Percentiles rank a stretch among this genome's conserved stretches.
Evolutionary conservation across 1,139 yeast genomes (phyloP).

Genomic region (Kodamaea sp.): DNA sequence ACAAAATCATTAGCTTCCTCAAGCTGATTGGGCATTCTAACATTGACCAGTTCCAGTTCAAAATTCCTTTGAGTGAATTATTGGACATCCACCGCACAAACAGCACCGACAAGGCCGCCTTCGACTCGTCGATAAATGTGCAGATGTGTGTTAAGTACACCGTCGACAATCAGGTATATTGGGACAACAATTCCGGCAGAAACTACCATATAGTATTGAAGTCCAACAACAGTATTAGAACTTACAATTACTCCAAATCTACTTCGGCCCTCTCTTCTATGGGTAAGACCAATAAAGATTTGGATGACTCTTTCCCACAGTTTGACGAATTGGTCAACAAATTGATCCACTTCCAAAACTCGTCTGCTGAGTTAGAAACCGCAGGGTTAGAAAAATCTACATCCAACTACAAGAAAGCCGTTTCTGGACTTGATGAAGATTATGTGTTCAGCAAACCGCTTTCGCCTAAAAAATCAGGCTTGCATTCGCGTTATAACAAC

Average conservation of each 20-base stretch:
- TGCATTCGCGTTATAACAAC: slow-evolving; percentile 16
- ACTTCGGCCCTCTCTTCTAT: background rate
- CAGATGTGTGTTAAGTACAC: slow-evolving; percentile 23
- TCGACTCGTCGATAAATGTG: slow-evolving; percentile 12
- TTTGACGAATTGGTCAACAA: slow-evolving; percentile 29
- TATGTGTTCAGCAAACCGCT: slow-evolving; percentile 1
- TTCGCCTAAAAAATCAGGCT: slow-evolving; percentile 12
- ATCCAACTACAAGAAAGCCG: too few species aligned
- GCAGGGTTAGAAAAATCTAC: background rate
- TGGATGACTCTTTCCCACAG: slow-evolving; percentile 19
- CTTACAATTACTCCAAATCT: slow-evolving; percentile 15
- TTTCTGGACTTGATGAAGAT: slow-evolving; percentile 4
- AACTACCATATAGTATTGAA: slow-evolving; percentile 32
- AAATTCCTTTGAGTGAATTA: slow-evolving; percentile 32
- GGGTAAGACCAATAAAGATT: slow-evolving; percentile 3
- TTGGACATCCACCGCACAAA: slow-evolving; percentile 12
- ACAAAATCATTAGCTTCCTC: slow-evolving; percentile 20
- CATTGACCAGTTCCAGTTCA: slow-evolving; percentile 42
- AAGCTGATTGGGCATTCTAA: slow-evolving; percentile 27
- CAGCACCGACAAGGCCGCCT: background rate
- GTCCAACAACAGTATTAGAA: slow-evolving; percentile 17
- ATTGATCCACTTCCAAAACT: slow-evolving; percentile 14
- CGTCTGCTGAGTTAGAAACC: slow-evolving; percentile 10
- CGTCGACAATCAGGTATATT: slow-evolving; percentile 17
- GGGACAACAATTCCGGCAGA: slow-evolving; percentile 25